Percentiles rank a stretch among this genome's conserved stretches.
These are phyloP conservation scores for Botryosphaeria dothidea DNA, from an alignment of 2,329 filamentous ascomycete species.

Conservation along the genomic window DNA sequence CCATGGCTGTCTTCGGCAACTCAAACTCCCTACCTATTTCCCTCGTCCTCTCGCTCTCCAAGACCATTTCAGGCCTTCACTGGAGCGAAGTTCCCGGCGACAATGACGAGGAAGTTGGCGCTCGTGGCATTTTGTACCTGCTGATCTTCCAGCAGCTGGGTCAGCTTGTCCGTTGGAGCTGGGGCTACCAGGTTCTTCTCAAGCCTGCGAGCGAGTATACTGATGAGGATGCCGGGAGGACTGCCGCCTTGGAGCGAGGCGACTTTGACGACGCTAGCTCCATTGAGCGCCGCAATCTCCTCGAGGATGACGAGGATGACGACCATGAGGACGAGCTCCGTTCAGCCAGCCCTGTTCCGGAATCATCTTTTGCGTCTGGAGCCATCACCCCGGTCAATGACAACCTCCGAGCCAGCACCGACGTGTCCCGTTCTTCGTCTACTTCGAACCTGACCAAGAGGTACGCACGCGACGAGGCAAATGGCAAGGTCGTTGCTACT, in stretches of 20 bases:
- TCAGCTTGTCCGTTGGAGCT: slow-evolving; percentile 94
- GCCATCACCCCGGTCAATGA: slow-evolving; percentile 43
- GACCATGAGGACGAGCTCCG: slow-evolving; percentile 22
- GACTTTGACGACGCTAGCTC: slow-evolving; percentile 56
- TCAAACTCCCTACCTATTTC: slow-evolving; percentile 98
- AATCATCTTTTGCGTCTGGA: slow-evolving; percentile 51
- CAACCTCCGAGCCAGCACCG: slow-evolving; percentile 19
- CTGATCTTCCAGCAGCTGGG: slow-evolving; percentile 97
- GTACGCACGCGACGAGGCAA: slow-evolving; percentile 35
- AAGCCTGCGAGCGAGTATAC: slow-evolving; percentile 76
- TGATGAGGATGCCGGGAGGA: slow-evolving; percentile 56
- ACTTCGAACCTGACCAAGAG: slow-evolving; percentile 40
- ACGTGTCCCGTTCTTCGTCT: slow-evolving; percentile 25
- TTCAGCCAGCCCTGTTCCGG: not conserved
- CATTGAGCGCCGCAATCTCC: slow-evolving; percentile 34
- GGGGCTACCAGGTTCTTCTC: slow-evolving; percentile 95
- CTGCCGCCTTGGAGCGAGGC: slow-evolving; percentile 47
- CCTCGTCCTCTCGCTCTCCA: slow-evolving; percentile 87
- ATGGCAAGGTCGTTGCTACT: slow-evolving; percentile 38
- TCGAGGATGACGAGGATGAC: slow-evolving; percentile 42
- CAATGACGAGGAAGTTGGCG: slow-evolving; percentile 92
- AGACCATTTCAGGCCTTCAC: slow-evolving; percentile 87
- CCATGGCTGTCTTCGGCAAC: slow-evolving; percentile 98
- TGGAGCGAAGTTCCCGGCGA: slow-evolving; percentile 91
- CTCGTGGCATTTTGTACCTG: slow-evolving; percentile 90